Percentiles rank a stretch among this genome's conserved stretches.
These are phyloP conservation scores for Pythium dissimile DNA, from an alignment of 352 stramenopile species.

Conservation along the genomic window DNA sequence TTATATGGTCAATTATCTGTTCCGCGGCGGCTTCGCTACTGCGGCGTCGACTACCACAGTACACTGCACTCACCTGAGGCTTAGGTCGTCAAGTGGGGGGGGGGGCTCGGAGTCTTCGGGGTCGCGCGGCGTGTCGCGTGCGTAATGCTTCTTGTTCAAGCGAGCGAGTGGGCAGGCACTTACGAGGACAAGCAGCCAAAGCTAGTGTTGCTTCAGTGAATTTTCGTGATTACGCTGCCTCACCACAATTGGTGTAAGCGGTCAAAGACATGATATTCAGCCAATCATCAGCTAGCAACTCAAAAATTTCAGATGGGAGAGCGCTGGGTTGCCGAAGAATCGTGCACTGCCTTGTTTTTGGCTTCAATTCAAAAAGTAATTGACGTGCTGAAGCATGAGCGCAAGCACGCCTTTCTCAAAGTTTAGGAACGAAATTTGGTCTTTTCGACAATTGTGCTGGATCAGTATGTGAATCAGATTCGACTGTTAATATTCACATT, in stretches of 20 bases:
- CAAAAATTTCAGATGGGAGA: conserved; percentile 16
- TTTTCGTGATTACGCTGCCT: conserved; percentile 5
- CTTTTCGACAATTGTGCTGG: no score
- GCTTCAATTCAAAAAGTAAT: conserved; percentile 14
- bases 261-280: not conserved
- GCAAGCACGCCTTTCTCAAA: no score
- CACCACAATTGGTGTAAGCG: not conserved
- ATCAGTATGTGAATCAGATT: no score
- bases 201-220: not conserved
- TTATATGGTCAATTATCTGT: conserved; percentile 3
- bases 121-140: not conserved
- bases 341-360: conserved; percentile 14
- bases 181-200: no score
- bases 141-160: not conserved
- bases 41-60: no score
- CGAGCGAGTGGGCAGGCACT: not conserved
- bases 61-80: no score
- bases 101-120: no score
- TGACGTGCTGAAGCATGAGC: not conserved
- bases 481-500: no score
- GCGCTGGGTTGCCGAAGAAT: not conserved
- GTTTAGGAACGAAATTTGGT: no score
- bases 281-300: not conserved
- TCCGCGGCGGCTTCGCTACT: not conserved
- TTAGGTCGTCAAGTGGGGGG: no score